Evolutionary conservation across 345 rosid genomes (phyloP), one percentile per base, ranked within the genome.

Genomic region (Erysimum cheiranthoides): DNA sequence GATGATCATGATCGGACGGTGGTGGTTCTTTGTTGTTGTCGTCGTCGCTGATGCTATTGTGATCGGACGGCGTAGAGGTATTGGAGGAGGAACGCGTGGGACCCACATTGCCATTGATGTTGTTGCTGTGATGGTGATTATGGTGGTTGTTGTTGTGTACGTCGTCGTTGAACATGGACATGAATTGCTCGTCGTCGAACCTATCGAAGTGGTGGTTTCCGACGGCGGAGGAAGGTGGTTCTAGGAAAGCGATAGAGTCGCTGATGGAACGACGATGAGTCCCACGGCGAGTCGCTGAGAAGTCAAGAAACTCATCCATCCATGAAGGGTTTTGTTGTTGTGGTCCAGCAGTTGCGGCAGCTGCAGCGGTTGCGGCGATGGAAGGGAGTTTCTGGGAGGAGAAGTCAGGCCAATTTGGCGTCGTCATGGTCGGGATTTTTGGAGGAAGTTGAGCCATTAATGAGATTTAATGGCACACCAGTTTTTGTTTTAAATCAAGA

Each of bases 281-380:
- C 0, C 86, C 88, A 7, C 98, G 91, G 31, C 91, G 77, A 30
- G 79, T 49, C 25, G 90, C 73, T 6, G 97, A 87, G 88, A 93
- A 93, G 62, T 93, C 96, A 2, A 93, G 85, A 78, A 93, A 93
- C 75, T 91, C 98, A 18, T 91, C 97, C 31, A 85, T 84, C 96
- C 96, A 88, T 0, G 85, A 84, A 3, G 90, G 83, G 18, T 82
- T 86, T 21, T 83, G 79, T 38, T 74, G 66, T 9, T 54, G 65
- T 4, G 47, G 62, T 17, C 58, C 62, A 7, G 71, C 66, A 47
- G 63, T 52, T 59, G 74, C 17, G n/a, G 75, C 25, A 10, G 77
- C 43, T 47, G 77, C 25, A 5, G 80, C 66, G 11, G 71, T 62
- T 6, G 71, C 60, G 53, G 76, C 74, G 8, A 82, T 31, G n/a